Conservation (phyloP, 1,284 basidiomycete species). For the Ceratobasidium sp. region DNA sequence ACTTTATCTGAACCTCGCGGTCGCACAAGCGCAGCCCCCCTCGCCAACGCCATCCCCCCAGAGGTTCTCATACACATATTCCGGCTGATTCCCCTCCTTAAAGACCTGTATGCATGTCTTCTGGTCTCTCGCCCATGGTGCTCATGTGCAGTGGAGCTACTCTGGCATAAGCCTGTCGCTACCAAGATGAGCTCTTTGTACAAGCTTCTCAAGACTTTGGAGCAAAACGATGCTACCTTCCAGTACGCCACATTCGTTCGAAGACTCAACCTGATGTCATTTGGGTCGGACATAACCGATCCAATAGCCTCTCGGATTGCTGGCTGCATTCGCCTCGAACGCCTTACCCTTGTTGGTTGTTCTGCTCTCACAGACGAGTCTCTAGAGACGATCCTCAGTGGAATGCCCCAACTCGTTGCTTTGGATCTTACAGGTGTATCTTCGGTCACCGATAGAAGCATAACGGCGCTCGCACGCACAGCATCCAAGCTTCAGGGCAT, state of each 20-base stretch:
- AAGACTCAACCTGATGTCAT: slow-evolving; percentile 88
- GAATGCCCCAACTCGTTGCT: slow-evolving; percentile 84
- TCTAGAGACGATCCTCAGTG: slow-evolving; percentile 77
- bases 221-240: slow-evolving; percentile 78
- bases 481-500: slow-evolving; percentile 91
- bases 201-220: slow-evolving; percentile 81
- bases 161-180: slow-evolving; percentile 94
- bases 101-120: slow-evolving; percentile 82
- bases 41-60: slow-evolving; percentile 74
- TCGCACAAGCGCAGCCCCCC: slow-evolving; percentile 31
- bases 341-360: slow-evolving; percentile 92
- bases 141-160: slow-evolving; percentile 92
- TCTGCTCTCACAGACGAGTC: slow-evolving; percentile 77
- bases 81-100: slow-evolving; percentile 80
- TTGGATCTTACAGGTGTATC: slow-evolving; percentile 87
- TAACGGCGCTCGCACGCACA: slow-evolving; percentile 77
- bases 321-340: slow-evolving; percentile 87
- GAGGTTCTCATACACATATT: slow-evolving; percentile 96
- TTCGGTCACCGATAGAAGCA: slow-evolving; percentile 78
- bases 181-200: slow-evolving; percentile 78
- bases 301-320: slow-evolving; percentile 81
- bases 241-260: slow-evolving; percentile 91
- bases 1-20: slow-evolving; percentile 26
- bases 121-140: slow-evolving; percentile 95
- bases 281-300: slow-evolving; percentile 83